A percentile compares a stretch with the other conserved stretches of the same genome.
phyloP scores from a whole-genome alignment of 1,284 basidiomycete species.

The Boletus semigastroideus region DNA sequence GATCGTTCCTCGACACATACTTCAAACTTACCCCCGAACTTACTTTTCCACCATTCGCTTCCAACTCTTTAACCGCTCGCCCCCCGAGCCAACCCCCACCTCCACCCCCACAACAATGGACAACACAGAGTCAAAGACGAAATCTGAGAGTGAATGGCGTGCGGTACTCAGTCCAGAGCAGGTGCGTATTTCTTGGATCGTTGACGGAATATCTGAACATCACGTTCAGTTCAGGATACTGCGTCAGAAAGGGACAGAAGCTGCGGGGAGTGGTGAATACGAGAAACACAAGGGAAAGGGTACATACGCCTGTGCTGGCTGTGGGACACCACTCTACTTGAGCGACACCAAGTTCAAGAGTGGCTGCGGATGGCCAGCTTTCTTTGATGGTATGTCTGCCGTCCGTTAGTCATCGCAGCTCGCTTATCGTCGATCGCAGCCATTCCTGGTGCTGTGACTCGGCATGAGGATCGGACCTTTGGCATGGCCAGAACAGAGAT shows the following conservation, averaged over 20 bases:
- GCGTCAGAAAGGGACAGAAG: constrained; percentile 86
- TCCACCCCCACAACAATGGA: too few species aligned
- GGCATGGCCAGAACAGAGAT: constrained; percentile 75
- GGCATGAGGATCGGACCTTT: constrained; percentile 58
- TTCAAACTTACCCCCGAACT: too few species aligned
- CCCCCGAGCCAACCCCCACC: too few species aligned
- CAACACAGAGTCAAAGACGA: constrained; percentile 33
- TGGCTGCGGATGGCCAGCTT: constrained; percentile 97
- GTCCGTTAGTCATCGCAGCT: neutral
- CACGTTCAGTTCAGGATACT: constrained; percentile 75
- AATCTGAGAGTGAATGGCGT: constrained; percentile 84
- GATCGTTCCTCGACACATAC: too few species aligned
- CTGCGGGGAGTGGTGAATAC: constrained; percentile 74
- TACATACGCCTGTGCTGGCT: constrained; percentile 74
- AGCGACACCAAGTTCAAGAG: constrained; percentile 90
- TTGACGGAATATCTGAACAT: neutral
- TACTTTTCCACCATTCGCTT: too few species aligned
- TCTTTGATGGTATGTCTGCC: constrained; percentile 73
- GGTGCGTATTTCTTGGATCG: constrained; percentile 40
- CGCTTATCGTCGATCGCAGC: constrained; percentile 44
- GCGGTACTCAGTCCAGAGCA: constrained; percentile 82
- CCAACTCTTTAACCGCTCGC: too few species aligned
- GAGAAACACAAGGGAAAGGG: constrained; percentile 68
- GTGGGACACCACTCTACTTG: constrained; percentile 76
- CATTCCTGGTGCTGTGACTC: constrained; percentile 85